Evolutionary conservation across 2,329 filamentous ascomycete species (phyloP), one percentile per base, ranked within the genome.

Genomic region (Penicillium sp.): DNA sequence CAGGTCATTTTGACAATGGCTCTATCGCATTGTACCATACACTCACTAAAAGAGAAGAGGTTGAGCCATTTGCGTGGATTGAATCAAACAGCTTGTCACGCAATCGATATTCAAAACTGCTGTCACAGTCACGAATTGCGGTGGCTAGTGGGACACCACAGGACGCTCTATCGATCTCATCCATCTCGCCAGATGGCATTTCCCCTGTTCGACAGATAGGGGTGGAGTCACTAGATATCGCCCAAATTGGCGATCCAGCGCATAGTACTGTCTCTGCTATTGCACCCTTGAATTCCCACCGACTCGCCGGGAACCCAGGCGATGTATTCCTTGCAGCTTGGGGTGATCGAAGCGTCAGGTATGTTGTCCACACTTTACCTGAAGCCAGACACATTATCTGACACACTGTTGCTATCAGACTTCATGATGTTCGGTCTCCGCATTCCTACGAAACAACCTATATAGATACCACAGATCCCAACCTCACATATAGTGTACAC

Each of bases 391-490:
- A 9, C 13, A 16, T 35, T 24, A 23, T 9, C 31, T 22, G 26
- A 44, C 20, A 41, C 41, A 51, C 29, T 8, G 13, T 37, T 47
- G 22, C 4, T 42, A 27, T 7, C 11, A 73, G 79, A 54, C 71
- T 85, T 5, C 80, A 85, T 58, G 82, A 85, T 55, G 64, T 83
- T 45, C 78, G 81, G 28, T 77, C 77, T 1, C 69, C 73, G 2
- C 61, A 65, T 16, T 64, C 69, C 10, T 74, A 69, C 36, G 75
- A 77, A 43, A 64, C 65, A n/a, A 66, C 68, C 11, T 84, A 77
- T 59, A 63, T 64, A 54, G 80, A 84, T 56, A 69, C 73, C 1
- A 77, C 78, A 3, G 80, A 84, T 54, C 71, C 77, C 50, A 77
- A 77, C 14, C 70, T 79, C 0, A 74, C 83, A 6, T 83, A 83